These are phyloP conservation scores for Pseudovirgaria hyperparasitica DNA, from an alignment of 2,329 filamentous ascomycete species.

Conservation along the genomic window DNA sequence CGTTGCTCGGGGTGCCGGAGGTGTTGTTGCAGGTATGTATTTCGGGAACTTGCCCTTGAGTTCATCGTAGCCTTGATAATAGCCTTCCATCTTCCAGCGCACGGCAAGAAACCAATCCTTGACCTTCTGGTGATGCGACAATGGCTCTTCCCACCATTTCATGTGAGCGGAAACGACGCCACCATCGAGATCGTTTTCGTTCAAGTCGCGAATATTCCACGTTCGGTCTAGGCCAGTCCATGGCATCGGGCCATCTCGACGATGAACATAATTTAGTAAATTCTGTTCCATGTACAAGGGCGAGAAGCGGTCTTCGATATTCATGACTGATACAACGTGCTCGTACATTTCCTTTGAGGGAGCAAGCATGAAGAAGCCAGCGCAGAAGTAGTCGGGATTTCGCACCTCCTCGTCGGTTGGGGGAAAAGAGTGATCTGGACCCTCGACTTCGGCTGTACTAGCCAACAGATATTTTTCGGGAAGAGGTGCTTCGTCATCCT, in stretches of 20 bases:
- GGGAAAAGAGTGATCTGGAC: conserved; percentile 20
- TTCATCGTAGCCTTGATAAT: conserved; percentile 22
- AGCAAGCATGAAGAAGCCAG: conserved; percentile 24
- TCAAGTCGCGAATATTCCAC: conserved; percentile 27
- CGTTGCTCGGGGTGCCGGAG: no score
- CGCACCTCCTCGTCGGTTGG: conserved; percentile 18
- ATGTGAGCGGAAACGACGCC: conserved; percentile 25
- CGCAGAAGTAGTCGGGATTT: conserved; percentile 19
- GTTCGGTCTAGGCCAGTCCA: conserved; percentile 23
- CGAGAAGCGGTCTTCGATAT: conserved; percentile 18
- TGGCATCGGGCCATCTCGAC: conserved; percentile 25
- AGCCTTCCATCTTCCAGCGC: conserved; percentile 25
- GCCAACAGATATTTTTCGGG: conserved; percentile 22
- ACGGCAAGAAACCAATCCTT: conserved; percentile 16
- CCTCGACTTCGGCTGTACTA: conserved; percentile 18
- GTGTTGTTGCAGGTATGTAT: no score
- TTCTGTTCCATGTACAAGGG: conserved; percentile 23
- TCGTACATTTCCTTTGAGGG: conserved; percentile 17
- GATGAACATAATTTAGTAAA: conserved; percentile 23
- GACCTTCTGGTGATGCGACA: conserved; percentile 16
- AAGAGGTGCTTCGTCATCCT: conserved; percentile 13
- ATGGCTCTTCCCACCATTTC: conserved; percentile 26
- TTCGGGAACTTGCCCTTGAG: no score
- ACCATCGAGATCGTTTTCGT: conserved; percentile 20
- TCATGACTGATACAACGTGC: conserved; percentile 19